Conservation (phyloP, 1,284 basidiomycete genomes). For the Marasmius fiardii region DNA sequence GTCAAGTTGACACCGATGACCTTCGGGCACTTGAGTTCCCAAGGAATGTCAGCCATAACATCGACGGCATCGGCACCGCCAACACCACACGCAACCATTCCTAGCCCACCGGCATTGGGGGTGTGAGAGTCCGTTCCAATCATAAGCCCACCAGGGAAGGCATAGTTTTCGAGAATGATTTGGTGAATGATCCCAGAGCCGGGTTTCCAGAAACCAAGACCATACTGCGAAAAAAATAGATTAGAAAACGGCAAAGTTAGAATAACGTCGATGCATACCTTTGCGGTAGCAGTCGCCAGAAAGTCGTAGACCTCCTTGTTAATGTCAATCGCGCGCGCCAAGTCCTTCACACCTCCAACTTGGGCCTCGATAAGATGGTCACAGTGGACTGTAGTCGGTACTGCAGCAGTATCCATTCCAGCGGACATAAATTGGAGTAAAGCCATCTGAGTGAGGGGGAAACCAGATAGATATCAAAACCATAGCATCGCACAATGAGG, state of each 20-base stretch:
- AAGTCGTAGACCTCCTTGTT: conserved; percentile 99
- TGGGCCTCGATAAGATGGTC: conserved; percentile 99
- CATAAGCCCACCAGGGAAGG: conserved; percentile 98
- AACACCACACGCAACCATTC: conserved; percentile 99
- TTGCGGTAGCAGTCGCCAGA: conserved; percentile 95
- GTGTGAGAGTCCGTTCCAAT: conserved; percentile 99
- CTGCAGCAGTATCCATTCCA: conserved; percentile 95
- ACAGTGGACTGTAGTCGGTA: conserved; percentile 98
- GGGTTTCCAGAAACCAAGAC: conserved; percentile 99
- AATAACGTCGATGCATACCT: conserved; percentile 43
- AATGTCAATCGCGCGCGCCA: conserved; percentile 88
- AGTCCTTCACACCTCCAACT: conserved; percentile 89
- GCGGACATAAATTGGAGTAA: conserved; percentile 99
- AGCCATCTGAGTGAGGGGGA: conserved; percentile 86
- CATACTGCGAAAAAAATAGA: conserved; percentile 58
- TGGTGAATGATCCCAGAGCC: conserved; percentile 99
- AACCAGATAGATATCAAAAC: conserved; percentile 32
- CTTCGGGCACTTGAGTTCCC: conserved; percentile 99
- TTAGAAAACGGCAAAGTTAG: conserved; percentile 3
- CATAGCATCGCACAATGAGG: conserved; percentile 17
- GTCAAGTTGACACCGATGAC: conserved; percentile 97
- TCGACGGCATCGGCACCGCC: conserved; percentile 99
- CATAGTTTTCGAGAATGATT: conserved; percentile 98
- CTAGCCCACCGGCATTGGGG: conserved; percentile 98
- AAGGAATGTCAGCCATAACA: conserved; percentile 96